Evolutionary conservation across 2,329 filamentous ascomycete species (phyloP).

Genomic region (Byssoonygena ceratinophila): DNA sequence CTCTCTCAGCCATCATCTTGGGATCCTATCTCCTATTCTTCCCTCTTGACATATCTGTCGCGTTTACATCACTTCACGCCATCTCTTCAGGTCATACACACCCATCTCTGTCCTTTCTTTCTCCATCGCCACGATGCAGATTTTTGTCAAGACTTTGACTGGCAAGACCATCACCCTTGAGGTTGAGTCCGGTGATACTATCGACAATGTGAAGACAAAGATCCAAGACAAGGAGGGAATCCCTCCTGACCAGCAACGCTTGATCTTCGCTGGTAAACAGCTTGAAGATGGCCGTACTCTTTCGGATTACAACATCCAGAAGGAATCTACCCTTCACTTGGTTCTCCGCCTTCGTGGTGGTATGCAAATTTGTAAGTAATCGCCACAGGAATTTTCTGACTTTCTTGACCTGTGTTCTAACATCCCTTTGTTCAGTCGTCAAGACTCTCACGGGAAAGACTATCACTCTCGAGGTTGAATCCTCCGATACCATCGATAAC

Average conservation of each 20-base stretch:
- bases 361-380: constrained; percentile 51
- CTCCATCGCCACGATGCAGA: constrained; percentile 62
- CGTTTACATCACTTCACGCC: constrained; percentile 11
- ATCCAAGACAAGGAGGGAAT: constrained; percentile 53
- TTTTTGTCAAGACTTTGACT: constrained; percentile 88
- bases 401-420: constrained; percentile 10
- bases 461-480: constrained; percentile 57
- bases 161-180: constrained; percentile 47
- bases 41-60: constrained; percentile 15
- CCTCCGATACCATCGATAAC: constrained; percentile 84
- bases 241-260: constrained; percentile 48
- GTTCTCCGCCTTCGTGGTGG: constrained; percentile 61
- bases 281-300: constrained; percentile 48
- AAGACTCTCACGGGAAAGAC: constrained; percentile 54
- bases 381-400: not conserved
- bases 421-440: constrained; percentile 35
- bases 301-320: constrained; percentile 48
- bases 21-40: constrained; percentile 13
- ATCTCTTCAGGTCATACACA: not conserved
- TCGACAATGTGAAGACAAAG: constrained; percentile 50
- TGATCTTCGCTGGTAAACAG: constrained; percentile 51
- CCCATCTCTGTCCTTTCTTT: constrained; percentile 7
- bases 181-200: constrained; percentile 40
- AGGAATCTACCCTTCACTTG: constrained; percentile 59
- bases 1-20: not conserved